phyloP scores from a whole-genome alignment of 1,139 yeast species.

The Tardiomyces depauwii region DNA sequence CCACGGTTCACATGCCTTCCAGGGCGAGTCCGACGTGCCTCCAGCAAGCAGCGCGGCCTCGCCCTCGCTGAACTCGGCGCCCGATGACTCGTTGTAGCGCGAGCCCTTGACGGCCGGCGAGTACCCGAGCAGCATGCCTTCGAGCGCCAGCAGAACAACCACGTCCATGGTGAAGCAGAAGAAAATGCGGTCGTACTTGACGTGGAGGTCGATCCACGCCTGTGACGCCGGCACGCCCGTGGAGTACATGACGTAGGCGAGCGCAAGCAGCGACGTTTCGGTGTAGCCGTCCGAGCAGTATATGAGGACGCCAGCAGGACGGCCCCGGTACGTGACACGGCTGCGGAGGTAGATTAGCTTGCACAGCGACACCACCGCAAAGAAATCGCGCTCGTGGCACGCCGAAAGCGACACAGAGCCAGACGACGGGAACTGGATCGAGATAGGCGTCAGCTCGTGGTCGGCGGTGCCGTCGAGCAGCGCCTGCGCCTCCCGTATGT shows the following conservation, averaged over 20 bases:
- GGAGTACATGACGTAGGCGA: slow-evolving; percentile 62
- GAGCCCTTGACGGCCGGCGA: slow-evolving; percentile 34
- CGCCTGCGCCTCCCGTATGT: slow-evolving; percentile 15
- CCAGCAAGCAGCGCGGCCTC: slow-evolving; percentile 1
- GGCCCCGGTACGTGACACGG: slow-evolving; percentile 11
- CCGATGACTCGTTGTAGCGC: slow-evolving; percentile 5
- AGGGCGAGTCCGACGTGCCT: not conserved
- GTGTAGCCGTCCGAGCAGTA: slow-evolving; percentile 91
- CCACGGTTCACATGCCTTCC: slow-evolving; percentile 17
- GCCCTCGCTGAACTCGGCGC: slow-evolving; percentile 7
- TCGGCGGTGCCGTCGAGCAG: not conserved
- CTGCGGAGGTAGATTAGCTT: slow-evolving; percentile 24
- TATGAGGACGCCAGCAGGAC: slow-evolving; percentile 32
- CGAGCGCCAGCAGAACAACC: slow-evolving; percentile 49
- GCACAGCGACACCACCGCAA: slow-evolving; percentile 19
- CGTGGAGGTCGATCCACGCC: slow-evolving; percentile 48
- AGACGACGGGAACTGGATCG: slow-evolving; percentile 68
- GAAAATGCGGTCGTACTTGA: slow-evolving; percentile 60
- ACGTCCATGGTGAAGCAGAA: slow-evolving; percentile 75
- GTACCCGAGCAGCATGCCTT: slow-evolving; percentile 42
- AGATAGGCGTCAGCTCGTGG: slow-evolving; percentile 11
- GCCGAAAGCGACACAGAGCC: slow-evolving; percentile 31
- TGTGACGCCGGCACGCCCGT: slow-evolving; percentile 40
- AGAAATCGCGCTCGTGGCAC: slow-evolving; percentile 15
- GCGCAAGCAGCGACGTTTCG: slow-evolving; percentile 65